Evolutionary conservation across 805 yeast genomes (phyloP), one percentile per base, ranked within the genome.

Genomic region (Saccharomycopsis fibuligera): DNA sequence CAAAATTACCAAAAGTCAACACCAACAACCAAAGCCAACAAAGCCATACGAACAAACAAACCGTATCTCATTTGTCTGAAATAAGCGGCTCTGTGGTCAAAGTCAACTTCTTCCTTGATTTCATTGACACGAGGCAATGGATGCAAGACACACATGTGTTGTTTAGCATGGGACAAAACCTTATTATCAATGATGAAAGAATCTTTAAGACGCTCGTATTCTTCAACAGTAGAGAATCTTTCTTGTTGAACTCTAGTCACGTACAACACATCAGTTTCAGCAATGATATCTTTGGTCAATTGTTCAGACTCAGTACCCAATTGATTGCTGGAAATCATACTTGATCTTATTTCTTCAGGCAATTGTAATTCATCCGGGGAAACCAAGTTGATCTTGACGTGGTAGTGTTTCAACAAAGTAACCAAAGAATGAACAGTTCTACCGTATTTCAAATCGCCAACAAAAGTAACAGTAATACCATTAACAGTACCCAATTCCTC

Each of bases 61-160:
- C 99, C 99, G 65, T 93, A 91, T 68, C 95, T 85, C 99, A 93
- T 93, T 75, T 93, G 98, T 79, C 99, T 86, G 78, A 93, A 93
- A 74, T 93, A 93, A 51, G 99, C 98, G 57, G 99, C 98, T 68
- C 99, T 86, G 69, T 91, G 97, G 70, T 93, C 99, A 64, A 91
- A 93, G 68, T 93, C 99, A 62, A 93, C 98, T 73, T 93, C 99
- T 71, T 90, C 98, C 62, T 86, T 86, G 60, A 93, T 91, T 72
- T 93, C 99, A 61, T 81, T 84, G 57, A 88, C 90, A 69, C 99
- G 86, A 65, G 99, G 99, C 61, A 93, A 79, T 66, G 99, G 99
- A 67, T 93, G 99, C 96, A 93, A 84, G 56, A 93, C 85, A 68
- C 96, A 88, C 98, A 93, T 93, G 70, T 93, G 96, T 67, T 88